Conservation (phyloP, 2,329 filamentous ascomycete species). For the Shiraia sp. region DNA sequence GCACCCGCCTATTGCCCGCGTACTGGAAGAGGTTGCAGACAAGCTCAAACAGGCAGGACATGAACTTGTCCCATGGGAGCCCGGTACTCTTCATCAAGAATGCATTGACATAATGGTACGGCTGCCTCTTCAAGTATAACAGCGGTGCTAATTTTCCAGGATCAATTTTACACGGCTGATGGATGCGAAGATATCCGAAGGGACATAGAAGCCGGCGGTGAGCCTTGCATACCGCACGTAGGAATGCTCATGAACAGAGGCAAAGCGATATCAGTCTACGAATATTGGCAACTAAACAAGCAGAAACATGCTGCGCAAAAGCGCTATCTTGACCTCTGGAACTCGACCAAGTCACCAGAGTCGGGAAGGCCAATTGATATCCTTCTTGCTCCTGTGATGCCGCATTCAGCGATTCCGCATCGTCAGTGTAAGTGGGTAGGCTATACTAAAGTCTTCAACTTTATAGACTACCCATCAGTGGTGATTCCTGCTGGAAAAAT, state of each 20-base stretch:
- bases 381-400: conserved; percentile 62
- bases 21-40: conserved; percentile 45
- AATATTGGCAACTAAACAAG: conserved; percentile 70
- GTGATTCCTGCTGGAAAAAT: conserved; percentile 59
- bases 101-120: conserved; percentile 60
- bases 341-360: conserved; percentile 45
- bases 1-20: conserved; percentile 58
- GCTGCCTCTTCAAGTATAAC: background rate
- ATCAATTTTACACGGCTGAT: conserved; percentile 65
- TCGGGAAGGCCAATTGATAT: conserved; percentile 58
- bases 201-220: conserved; percentile 59
- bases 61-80: conserved; percentile 58
- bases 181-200: conserved; percentile 65
- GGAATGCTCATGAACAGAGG: conserved; percentile 56
- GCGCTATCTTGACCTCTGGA: conserved; percentile 64
- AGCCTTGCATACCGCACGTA: conserved; percentile 56
- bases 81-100: conserved; percentile 55
- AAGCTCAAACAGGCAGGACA: conserved; percentile 55
- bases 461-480: conserved; percentile 64
- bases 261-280: conserved; percentile 61
- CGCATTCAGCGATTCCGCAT: conserved; percentile 61
- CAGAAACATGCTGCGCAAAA: conserved; percentile 59
- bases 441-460: conserved; percentile 66
- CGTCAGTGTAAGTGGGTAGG: conserved; percentile 54
- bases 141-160: conserved; percentile 40